Conservation (phyloP, 2,329 filamentous ascomycete genomes). For the Colletotrichum musae region DNA sequence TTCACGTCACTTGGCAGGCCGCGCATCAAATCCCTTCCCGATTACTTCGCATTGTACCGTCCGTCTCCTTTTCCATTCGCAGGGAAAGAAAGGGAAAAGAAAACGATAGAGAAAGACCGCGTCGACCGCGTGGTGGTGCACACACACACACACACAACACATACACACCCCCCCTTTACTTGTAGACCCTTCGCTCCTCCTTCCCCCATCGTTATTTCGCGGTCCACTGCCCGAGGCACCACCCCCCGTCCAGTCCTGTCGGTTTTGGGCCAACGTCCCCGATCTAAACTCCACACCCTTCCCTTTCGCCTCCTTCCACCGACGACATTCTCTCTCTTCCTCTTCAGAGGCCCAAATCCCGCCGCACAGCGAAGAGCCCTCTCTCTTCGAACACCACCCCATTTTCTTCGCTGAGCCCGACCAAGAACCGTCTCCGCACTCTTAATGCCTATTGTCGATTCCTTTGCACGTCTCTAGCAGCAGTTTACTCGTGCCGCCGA, state of each 20-base stretch:
- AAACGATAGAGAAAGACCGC: slow-evolving; percentile 10
- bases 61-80: background rate
- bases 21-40: background rate
- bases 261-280: slow-evolving; percentile 40
- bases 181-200: slow-evolving; percentile 29
- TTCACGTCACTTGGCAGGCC: slow-evolving; percentile 1
- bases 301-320: slow-evolving; percentile 38
- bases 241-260: slow-evolving; percentile 38
- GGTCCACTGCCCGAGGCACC: slow-evolving; percentile 38
- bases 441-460: slow-evolving; percentile 23
- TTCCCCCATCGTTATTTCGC: slow-evolving; percentile 39
- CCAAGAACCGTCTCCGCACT: slow-evolving; percentile 11
- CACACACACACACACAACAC: background rate
- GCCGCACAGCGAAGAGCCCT: slow-evolving; percentile 33
- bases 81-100: background rate
- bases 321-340: slow-evolving; percentile 40
- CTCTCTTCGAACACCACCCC: slow-evolving; percentile 4
- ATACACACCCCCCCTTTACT: background rate
- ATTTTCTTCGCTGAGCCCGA: slow-evolving; percentile 8
- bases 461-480: slow-evolving; percentile 30
- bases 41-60: slow-evolving; percentile 11
- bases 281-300: slow-evolving; percentile 41
- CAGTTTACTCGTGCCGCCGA: slow-evolving; percentile 32
- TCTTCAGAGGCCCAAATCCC: slow-evolving; percentile 28
- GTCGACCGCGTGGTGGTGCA: slow-evolving; percentile 26